phyloP scores from a whole-genome alignment of 257 asterid genomes.

The Gentiana macrophylla region DNA sequence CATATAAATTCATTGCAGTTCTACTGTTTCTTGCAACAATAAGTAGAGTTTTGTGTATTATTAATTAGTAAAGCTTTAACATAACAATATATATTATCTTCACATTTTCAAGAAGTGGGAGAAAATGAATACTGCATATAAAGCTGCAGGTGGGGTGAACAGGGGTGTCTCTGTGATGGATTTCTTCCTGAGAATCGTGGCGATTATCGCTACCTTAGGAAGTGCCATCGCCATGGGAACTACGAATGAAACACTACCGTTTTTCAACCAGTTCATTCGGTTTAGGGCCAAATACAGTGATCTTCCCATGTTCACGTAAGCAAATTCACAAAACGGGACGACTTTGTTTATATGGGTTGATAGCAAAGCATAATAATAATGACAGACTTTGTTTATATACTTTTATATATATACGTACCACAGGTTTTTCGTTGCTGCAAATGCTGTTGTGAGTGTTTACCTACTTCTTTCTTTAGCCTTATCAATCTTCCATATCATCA shows the following conservation, averaged over 20 bases:
- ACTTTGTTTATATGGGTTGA: background rate
- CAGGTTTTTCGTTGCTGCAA: slow-evolving; percentile 80
- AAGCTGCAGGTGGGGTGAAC: slow-evolving; percentile 14
- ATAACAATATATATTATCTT: background rate
- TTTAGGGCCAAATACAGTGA: slow-evolving; percentile 25
- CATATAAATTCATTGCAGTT: slow-evolving; percentile 7
- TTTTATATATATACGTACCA: background rate
- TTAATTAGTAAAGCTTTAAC: background rate
- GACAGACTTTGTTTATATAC: too few relatives aligned
- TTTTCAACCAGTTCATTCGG: slow-evolving; percentile 24
- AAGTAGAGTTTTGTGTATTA: too few relatives aligned
- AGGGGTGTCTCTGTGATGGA: slow-evolving; percentile 25
- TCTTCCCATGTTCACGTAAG: slow-evolving; percentile 69
- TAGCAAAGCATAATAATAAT: background rate
- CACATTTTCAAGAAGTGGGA: too few relatives aligned
- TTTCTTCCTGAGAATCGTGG: slow-evolving; percentile 25
- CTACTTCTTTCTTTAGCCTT: slow-evolving; percentile 52
- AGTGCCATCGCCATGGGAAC: slow-evolving; percentile 39
- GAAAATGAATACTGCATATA: slow-evolving; percentile 17
- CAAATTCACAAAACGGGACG: background rate
- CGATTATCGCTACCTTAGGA: slow-evolving; percentile 18
- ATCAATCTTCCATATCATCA: slow-evolving; percentile 51
- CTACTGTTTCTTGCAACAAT: background rate
- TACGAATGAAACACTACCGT: slow-evolving; percentile 27
- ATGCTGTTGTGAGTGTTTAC: slow-evolving; percentile 53